Conservation (phyloP, 768 basidiomycete genomes). For the Mycena amicta region DNA sequence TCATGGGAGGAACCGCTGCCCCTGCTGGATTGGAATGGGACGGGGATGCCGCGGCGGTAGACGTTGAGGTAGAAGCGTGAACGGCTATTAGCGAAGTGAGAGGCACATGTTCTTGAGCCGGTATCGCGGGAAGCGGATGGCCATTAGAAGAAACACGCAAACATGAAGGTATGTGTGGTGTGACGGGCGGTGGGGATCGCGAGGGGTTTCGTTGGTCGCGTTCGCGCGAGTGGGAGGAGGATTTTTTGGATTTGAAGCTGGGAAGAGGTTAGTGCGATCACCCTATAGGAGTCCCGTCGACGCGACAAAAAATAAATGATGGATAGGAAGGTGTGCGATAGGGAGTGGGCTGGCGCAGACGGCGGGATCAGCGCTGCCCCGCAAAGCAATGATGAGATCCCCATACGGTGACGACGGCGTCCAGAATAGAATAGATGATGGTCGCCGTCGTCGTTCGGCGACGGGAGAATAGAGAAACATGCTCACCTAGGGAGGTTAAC, state of each 20-base stretch:
- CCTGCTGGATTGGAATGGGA: conserved; percentile 17
- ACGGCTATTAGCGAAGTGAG: conserved; percentile 23
- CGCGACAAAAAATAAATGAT: neutral
- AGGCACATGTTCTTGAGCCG: conserved; percentile 15
- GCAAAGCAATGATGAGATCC: neutral
- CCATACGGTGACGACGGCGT: neutral
- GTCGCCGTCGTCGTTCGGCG: conserved; percentile 10
- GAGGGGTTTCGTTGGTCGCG: conserved; percentile 15
- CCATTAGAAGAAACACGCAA: conserved; percentile 49
- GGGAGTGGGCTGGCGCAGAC: neutral
- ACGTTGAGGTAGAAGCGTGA: conserved; percentile 14
- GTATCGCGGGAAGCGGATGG: conserved; percentile 28
- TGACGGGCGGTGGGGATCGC: conserved; percentile 14
- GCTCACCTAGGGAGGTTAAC: conserved; percentile 64
- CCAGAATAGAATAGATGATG: neutral
- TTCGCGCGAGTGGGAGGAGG: conserved; percentile 6
- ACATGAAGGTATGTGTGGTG: conserved; percentile 4
- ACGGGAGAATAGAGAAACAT: neutral
- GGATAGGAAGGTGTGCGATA: neutral
- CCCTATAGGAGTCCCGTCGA: no score
- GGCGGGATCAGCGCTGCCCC: neutral
- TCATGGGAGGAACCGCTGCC: conserved; percentile 42
- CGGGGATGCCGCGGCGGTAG: no score
- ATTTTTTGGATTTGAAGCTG: conserved; percentile 21
- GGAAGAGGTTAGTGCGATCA: no score